Evolutionary conservation across 805 yeast genomes (phyloP), one percentile per base, ranked within the genome.

Genomic region (Torulaspora maleeae): DNA sequence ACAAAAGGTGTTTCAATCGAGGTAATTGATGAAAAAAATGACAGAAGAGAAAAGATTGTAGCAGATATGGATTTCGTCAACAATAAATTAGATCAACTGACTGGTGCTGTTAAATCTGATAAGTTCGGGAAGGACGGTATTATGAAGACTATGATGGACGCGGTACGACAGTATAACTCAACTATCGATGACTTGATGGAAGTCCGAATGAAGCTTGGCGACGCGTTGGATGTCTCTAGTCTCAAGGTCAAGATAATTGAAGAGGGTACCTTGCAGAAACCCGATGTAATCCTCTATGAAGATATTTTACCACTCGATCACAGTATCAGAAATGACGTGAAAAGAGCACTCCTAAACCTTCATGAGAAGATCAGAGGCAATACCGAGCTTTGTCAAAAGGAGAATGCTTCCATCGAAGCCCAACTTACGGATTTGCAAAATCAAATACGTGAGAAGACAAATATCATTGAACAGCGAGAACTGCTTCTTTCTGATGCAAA

Each of bases 21-120:
- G 12, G 81, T 78, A 35, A 78, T 87, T 42, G 88, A 87, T 53
- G 66, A 72, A 43, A 72, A 83, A 66, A 80, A 77, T 54, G 65
- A 67, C 27, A 86, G 82, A 56, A 71, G 86, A 45, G 86, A 82
- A 40, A 73, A 73, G 37, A 61, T 83, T 4, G 71, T 81, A 5
- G 73, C 73, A 50, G 64, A 74, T 13, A 71, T 84, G 40, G 87
- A 83, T 42, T 55, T 61, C 3, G 66, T 70, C 12, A 62, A 66
- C 13, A 59, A 57, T 36, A 72, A 75, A 46, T 63, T 76, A 41
- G 78, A 76, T 38, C 78, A 76, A 35, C 60, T 73, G 8, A 67
- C 69, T 5, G 70, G 70, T n/a, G 59, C 66, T 5, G 71, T 79
- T 7, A 70, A 72, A 27, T 73, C 74, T 13, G 78, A 75, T 48